Conservation (phyloP, 768 basidiomycete species). For the Amanita polypyramis region DNA sequence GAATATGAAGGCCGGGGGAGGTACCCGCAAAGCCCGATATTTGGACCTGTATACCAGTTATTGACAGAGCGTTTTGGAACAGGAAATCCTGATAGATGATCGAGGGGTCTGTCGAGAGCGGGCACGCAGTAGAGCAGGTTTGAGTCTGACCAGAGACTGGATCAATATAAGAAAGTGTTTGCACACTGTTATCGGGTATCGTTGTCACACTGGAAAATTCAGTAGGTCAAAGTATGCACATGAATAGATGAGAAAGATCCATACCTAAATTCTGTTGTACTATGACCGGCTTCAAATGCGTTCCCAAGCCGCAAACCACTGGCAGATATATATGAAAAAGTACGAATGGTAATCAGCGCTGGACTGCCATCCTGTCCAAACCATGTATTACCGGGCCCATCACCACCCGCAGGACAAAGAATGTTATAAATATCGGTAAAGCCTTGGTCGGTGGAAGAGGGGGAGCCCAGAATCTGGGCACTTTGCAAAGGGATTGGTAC, state of each 20-base stretch:
- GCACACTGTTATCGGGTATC: slow-evolving; percentile 81
- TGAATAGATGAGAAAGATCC: slow-evolving; percentile 11
- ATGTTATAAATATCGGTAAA: slow-evolving; percentile 59
- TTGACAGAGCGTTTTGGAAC: slow-evolving; percentile 47
- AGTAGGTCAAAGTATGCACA: neutral
- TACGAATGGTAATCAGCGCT: slow-evolving; percentile 67
- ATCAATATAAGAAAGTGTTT: slow-evolving; percentile 69
- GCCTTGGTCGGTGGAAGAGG: slow-evolving; percentile 47
- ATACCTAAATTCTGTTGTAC: slow-evolving; percentile 85
- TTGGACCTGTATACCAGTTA: slow-evolving; percentile 86
- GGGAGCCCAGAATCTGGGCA: slow-evolving; percentile 46
- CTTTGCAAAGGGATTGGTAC: slow-evolving; percentile 65
- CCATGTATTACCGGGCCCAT: slow-evolving; percentile 79
- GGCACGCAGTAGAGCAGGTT: slow-evolving; percentile 74
- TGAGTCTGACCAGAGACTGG: slow-evolving; percentile 60
- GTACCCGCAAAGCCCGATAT: slow-evolving; percentile 67
- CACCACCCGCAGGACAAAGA: slow-evolving; percentile 79
- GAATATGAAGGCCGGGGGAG: slow-evolving; percentile 74
- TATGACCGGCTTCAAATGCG: slow-evolving; percentile 70
- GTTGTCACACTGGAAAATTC: slow-evolving; percentile 54
- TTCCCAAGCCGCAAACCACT: slow-evolving; percentile 86
- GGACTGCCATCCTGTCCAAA: slow-evolving; percentile 61
- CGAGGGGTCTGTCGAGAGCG: slow-evolving; percentile 65
- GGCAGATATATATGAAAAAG: slow-evolving; percentile 64
- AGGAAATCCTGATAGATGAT: slow-evolving; percentile 92